Conservation (phyloP, 129 eudicot species). For the Chrysanthemum seticuspe region DNA sequence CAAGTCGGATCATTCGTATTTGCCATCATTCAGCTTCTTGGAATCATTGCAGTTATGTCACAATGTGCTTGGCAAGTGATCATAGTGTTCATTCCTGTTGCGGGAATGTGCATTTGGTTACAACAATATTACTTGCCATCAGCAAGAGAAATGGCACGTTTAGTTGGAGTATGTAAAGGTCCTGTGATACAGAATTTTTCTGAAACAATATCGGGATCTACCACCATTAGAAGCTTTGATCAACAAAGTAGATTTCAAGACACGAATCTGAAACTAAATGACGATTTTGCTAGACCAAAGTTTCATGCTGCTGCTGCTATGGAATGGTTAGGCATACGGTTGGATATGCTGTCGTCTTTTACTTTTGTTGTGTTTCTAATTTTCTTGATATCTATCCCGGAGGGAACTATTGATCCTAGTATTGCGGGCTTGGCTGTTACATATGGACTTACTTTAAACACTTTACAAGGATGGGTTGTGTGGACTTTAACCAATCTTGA, state of each 20-base stretch:
- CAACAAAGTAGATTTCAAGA: conserved; percentile 25
- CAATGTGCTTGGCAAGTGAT: conserved; percentile 31
- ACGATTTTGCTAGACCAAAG: conserved; percentile 38
- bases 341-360: conserved; percentile 36
- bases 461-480: too few species aligned
- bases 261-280: conserved; percentile 33
- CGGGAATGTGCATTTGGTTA: conserved; percentile 36
- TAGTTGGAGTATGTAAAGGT: neutral
- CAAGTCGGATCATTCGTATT: too few species aligned
- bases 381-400: conserved; percentile 35
- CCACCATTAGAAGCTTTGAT: too few species aligned
- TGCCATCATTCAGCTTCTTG: neutral
- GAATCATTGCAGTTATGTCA: conserved; percentile 23
- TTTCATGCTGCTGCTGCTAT: too few species aligned
- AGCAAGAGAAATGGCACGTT: conserved; percentile 40
- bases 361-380: conserved; percentile 36
- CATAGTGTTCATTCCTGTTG: conserved; percentile 30
- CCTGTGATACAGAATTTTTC: too few species aligned
- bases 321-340: conserved; percentile 11
- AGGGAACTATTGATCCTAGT: too few species aligned
- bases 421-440: too few species aligned
- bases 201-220: too few species aligned
- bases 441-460: too few species aligned
- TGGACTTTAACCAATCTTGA: too few species aligned
- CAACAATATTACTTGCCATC: conserved; percentile 49